Evolutionary conservation across 176 grass and related monocot species (phyloP), one percentile per base, ranked within the genome.

Genomic region (Alopecurus myosuroides): DNA sequence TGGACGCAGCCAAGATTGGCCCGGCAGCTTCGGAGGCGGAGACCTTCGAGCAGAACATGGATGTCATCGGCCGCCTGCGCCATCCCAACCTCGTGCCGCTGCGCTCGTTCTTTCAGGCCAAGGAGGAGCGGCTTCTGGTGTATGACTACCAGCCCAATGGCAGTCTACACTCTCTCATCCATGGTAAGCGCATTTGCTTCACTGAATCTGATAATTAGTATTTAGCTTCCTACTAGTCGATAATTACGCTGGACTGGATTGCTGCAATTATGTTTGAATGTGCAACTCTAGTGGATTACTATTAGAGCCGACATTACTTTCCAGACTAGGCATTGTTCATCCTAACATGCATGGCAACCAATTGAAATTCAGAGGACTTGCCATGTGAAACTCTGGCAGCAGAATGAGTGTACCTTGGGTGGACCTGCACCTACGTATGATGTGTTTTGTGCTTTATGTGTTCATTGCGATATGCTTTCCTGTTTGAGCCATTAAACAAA

Each of bases 101-200:
- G 34, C 85, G 91, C 14, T 92, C 97, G 0, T 99, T 92, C 81
- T 99, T 99, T 78, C 97, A 99, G 82, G 94, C 97, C 1, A 99
- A 99, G 84, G 94, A 99, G 79, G 97, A 99, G 89, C 85, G 94
- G 22, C 77, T 99, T 70, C 94, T 99, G 22, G 97, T 99, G 51
- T 99, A 94, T 74, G 97, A 99, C 85, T 96, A 97, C 90, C 91
- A 96, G 82, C 91, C 94, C 64, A 99, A 99, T 80, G 94, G 92
- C 66, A 99, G 94, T 65, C 92, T 99, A 40, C 57, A 90, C 87
- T 92, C 97, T 39, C 90, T 99, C 46, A 68, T 92, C 75, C 90
- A 99, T 75, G 91, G 97, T 99, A 92, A 62, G 30, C 70, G 17
- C 23, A 0, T 77, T 11, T 56, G 13, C 41, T 78, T 15, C 1